Conservation (phyloP, 2,329 filamentous ascomycete species). For the Penicillium brasilianum region DNA sequence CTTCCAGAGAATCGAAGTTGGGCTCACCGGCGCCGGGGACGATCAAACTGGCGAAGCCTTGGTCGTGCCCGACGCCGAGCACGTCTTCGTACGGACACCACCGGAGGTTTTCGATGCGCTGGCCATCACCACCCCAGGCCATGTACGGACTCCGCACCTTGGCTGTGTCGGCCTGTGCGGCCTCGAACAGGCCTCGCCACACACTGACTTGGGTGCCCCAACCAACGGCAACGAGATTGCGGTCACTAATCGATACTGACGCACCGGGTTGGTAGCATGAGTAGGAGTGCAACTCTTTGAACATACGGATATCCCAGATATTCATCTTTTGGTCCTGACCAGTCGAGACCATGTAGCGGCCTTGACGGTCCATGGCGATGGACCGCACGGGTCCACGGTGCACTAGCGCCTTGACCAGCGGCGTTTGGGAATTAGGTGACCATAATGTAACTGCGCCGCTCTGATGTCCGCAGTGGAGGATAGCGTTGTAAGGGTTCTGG, state of each 20-base stretch:
- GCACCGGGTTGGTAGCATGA: constrained; percentile 81
- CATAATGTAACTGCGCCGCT: constrained; percentile 94
- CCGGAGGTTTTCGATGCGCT: constrained; percentile 75
- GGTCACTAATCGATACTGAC: constrained; percentile 85
- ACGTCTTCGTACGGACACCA: constrained; percentile 98
- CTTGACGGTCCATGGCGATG: constrained; percentile 83
- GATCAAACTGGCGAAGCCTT: constrained; percentile 87
- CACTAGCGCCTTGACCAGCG: constrained; percentile 87
- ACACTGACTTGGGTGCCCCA: constrained; percentile 89
- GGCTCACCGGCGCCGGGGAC: constrained; percentile 95
- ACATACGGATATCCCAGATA: constrained; percentile 95
- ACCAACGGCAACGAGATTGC: constrained; percentile 82
- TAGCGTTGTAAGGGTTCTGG: constrained; percentile 91
- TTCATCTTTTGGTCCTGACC: constrained; percentile 90
- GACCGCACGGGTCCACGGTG: constrained; percentile 88
- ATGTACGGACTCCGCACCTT: constrained; percentile 91
- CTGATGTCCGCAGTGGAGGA: constrained; percentile 90
- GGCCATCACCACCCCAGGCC: constrained; percentile 86
- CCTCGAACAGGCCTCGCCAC: constrained; percentile 88
- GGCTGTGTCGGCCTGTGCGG: constrained; percentile 70
- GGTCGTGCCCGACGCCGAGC: constrained; percentile 80
- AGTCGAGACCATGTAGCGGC: constrained; percentile 92
- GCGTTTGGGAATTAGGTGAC: constrained; percentile 88
- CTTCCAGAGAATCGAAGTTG: constrained; percentile 92
- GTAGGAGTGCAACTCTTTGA: constrained; percentile 90